phyloP scores from a whole-genome alignment of 495 filamentous ascomycete genomes.

The Ramalina intermedia region DNA sequence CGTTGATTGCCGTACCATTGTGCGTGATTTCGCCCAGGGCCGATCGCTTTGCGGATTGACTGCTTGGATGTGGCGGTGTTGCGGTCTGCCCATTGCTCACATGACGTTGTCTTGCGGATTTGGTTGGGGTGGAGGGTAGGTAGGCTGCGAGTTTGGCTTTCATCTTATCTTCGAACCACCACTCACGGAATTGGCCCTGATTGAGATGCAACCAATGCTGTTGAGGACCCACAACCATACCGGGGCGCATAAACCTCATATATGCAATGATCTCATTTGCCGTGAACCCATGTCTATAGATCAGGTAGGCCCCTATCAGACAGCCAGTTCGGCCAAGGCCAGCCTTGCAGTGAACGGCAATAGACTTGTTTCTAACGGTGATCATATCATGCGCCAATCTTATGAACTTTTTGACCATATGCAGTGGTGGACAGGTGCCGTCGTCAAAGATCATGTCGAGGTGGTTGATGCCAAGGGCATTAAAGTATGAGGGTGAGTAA shows the following conservation, averaged over 20 bases:
- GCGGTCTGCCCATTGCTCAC: slow-evolving; percentile 48
- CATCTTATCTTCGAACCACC: slow-evolving; percentile 89
- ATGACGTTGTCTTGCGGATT: slow-evolving; percentile 25
- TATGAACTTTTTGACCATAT: slow-evolving; percentile 81
- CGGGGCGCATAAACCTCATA: slow-evolving; percentile 98
- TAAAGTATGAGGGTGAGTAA: slow-evolving; percentile 91
- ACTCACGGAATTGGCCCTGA: slow-evolving; percentile 89
- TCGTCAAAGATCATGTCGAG: slow-evolving; percentile 99
- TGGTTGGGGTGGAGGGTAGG: slow-evolving; percentile 65
- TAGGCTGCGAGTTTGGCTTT: slow-evolving; percentile 48
- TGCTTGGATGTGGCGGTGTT: slow-evolving; percentile 65
- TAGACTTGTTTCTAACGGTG: slow-evolving; percentile 66
- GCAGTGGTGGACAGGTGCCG: slow-evolving; percentile 81
- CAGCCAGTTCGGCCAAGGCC: slow-evolving; percentile 93
- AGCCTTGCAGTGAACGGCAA: slow-evolving; percentile 97
- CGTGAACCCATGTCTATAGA: slow-evolving; percentile 96
- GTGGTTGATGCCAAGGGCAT: slow-evolving; percentile 84
- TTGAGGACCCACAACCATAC: slow-evolving; percentile 99
- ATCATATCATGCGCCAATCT: slow-evolving; percentile 91
- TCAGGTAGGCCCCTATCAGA: slow-evolving; percentile 91
- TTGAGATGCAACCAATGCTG: slow-evolving; percentile 99
- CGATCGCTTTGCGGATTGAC: slow-evolving; percentile 47
- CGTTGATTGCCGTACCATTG: slow-evolving; percentile 36
- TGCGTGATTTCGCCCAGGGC: slow-evolving; percentile 82
- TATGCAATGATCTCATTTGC: slow-evolving; percentile 97